phyloP scores from a whole-genome alignment of 345 rosid genomes.

The Bruguiera gymnorhiza region DNA sequence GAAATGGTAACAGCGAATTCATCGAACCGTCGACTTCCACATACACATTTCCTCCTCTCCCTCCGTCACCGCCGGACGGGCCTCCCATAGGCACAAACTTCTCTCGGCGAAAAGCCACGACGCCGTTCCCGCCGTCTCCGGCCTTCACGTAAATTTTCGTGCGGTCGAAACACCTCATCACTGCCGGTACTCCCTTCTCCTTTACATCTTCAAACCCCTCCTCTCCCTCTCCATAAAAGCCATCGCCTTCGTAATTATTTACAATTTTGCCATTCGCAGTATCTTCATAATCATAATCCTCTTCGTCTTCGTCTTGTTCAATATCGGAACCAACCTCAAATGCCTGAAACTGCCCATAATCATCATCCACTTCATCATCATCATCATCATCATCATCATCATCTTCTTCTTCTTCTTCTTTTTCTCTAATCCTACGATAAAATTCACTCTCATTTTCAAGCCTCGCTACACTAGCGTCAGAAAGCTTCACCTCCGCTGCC shows the following conservation, averaged over 20 bases:
- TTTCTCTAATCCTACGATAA: constrained; percentile 19
- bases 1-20: constrained; percentile 80
- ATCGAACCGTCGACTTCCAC: constrained; percentile 74
- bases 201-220: constrained; percentile 41
- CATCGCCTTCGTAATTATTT: constrained; percentile 21
- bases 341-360: constrained; percentile 39
- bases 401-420: constrained; percentile 26
- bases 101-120: constrained; percentile 82
- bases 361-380: constrained; percentile 27
- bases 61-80: constrained; percentile 95
- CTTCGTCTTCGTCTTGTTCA: constrained; percentile 16
- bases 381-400: constrained; percentile 26
- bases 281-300: constrained; percentile 25
- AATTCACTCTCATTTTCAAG: constrained; percentile 17
- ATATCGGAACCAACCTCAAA: constrained; percentile 42
- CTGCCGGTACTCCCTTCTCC: constrained; percentile 91
- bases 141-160: constrained; percentile 79
- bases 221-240: constrained; percentile 5
- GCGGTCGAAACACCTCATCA: constrained; percentile 88
- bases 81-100: constrained; percentile 87
- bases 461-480: constrained; percentile 44
- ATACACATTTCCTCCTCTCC: constrained; percentile 86
- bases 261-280: constrained; percentile 30
- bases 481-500: constrained; percentile 50
- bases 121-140: constrained; percentile 91